Evolutionary conservation across 2,329 filamentous ascomycete species (phyloP).

Genomic region (Cordyceps cicadae): DNA sequence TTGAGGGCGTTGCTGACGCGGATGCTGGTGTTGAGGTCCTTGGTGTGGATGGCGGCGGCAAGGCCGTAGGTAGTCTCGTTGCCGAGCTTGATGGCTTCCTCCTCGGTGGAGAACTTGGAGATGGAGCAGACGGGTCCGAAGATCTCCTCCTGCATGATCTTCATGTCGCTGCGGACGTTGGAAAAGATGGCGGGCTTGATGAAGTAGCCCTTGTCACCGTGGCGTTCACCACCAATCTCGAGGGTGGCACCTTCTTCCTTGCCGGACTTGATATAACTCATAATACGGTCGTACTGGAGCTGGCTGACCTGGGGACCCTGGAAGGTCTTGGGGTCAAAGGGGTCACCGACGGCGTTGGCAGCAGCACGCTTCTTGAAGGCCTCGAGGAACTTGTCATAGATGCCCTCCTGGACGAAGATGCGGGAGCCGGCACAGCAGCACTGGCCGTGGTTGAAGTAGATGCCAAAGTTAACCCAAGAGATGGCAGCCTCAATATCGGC

Average conservation of each 20-base stretch:
- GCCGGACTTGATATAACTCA: slow-evolving; percentile 62
- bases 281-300: slow-evolving; percentile 75
- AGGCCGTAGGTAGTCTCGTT: slow-evolving; percentile 72
- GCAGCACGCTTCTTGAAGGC: slow-evolving; percentile 65
- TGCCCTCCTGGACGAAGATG: slow-evolving; percentile 70
- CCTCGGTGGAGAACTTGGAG: slow-evolving; percentile 72
- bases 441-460: slow-evolving; percentile 53
- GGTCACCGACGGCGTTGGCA: slow-evolving; percentile 69
- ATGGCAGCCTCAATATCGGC: slow-evolving; percentile 65
- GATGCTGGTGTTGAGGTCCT: slow-evolving; percentile 68
- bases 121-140: slow-evolving; percentile 77
- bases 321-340: slow-evolving; percentile 67
- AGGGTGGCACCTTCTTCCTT: slow-evolving; percentile 48
- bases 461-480: slow-evolving; percentile 61
- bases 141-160: slow-evolving; percentile 81
- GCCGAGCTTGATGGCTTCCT: slow-evolving; percentile 62
- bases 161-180: slow-evolving; percentile 70
- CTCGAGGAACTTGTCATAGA: slow-evolving; percentile 75
- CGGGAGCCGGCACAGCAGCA: slow-evolving; percentile 65
- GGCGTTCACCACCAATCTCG: slow-evolving; percentile 39
- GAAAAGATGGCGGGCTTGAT: slow-evolving; percentile 81
- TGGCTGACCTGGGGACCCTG: slow-evolving; percentile 76
- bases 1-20: slow-evolving; percentile 63
- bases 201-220: slow-evolving; percentile 71
- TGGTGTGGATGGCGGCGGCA: slow-evolving; percentile 71